Evolutionary conservation across 2,329 filamentous ascomycete genomes (phyloP).

Genomic region (Xylariaceae sp.): DNA sequence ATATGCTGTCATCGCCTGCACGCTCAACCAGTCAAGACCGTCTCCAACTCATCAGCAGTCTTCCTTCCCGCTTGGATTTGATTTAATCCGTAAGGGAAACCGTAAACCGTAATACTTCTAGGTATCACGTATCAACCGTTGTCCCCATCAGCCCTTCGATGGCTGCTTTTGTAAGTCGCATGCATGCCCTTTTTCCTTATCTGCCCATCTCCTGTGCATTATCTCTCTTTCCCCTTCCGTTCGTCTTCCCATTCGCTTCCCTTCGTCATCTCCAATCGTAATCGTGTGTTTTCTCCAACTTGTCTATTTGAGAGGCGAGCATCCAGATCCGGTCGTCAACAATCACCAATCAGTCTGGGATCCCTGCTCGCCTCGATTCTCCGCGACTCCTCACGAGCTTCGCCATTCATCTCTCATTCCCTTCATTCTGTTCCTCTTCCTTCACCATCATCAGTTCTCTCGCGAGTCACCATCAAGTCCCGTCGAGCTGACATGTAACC

Average conservation of each 20-base stretch:
- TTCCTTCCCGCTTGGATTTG: not conserved
- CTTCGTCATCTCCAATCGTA: not conserved
- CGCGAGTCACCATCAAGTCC: not conserved
- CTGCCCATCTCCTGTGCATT: not conserved
- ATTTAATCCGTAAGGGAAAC: too few species aligned
- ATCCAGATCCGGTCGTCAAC: not conserved
- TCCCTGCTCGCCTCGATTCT: not conserved
- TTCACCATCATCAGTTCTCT: not conserved
- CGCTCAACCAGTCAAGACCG: not conserved
- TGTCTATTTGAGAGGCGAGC: not conserved
- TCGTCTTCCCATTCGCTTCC: not conserved
- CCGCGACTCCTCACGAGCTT: not conserved
- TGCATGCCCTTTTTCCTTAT: not conserved
- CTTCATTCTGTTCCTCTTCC: too few species aligned
- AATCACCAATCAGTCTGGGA: too few species aligned
- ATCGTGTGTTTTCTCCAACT: not conserved
- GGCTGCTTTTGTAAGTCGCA: conserved; percentile 35
- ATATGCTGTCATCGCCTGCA: too few species aligned
- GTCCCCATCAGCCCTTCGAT: conserved; percentile 20
- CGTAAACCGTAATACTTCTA: too few species aligned
- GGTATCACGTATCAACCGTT: not conserved
- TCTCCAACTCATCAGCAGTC: not conserved
- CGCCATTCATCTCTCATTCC: not conserved
- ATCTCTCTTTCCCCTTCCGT: not conserved
- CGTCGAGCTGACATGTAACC: conserved; percentile 16